Conservation (phyloP, 1,139 yeast species). For the Maudiozyma humilis region DNA sequence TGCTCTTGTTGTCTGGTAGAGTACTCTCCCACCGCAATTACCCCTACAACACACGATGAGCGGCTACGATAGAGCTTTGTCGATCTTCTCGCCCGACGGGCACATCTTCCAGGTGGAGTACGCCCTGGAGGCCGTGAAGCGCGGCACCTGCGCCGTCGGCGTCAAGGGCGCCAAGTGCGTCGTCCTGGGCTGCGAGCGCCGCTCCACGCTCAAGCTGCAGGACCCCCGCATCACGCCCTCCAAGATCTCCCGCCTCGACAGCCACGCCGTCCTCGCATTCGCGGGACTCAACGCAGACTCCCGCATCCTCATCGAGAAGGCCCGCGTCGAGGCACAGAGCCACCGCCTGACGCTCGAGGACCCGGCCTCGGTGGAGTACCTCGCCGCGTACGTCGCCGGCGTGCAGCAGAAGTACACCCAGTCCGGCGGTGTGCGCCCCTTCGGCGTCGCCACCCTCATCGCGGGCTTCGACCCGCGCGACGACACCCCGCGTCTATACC, state of each 20-base stretch:
- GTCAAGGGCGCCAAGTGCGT: constrained; percentile 85
- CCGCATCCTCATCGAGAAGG: constrained; percentile 86
- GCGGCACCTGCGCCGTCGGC: constrained; percentile 98
- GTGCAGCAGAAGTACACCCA: constrained; percentile 97
- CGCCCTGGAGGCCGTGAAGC: constrained; percentile 94
- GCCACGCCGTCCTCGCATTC: constrained; percentile 85
- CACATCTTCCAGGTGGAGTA: constrained; percentile 98
- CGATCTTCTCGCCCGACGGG: constrained; percentile 99
- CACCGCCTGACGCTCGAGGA: constrained; percentile 90
- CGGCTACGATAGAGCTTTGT: constrained; percentile 98
- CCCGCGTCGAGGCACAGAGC: constrained; percentile 95
- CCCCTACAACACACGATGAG: constrained; percentile 75
- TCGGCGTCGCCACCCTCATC: constrained; percentile 88
- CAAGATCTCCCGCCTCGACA: constrained; percentile 84
- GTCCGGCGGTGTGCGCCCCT: constrained; percentile 94
- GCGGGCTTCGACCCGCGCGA: constrained; percentile 93
- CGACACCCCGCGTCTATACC: constrained; percentile 71
- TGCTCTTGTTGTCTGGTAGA: too few species aligned
- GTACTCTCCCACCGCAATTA: too few species aligned
- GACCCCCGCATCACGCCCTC: constrained; percentile 95
- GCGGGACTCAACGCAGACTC: constrained; percentile 99
- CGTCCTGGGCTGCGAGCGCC: constrained; percentile 92
- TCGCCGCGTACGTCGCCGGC: constrained; percentile 92
- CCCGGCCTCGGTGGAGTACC: constrained; percentile 83
- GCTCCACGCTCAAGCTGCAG: constrained; percentile 89